Percentiles rank a stretch among this genome's conserved stretches.
Conservation (phyloP, 2,329 filamentous ascomycete genomes). For the Trichophyton schoenleinii region DNA sequence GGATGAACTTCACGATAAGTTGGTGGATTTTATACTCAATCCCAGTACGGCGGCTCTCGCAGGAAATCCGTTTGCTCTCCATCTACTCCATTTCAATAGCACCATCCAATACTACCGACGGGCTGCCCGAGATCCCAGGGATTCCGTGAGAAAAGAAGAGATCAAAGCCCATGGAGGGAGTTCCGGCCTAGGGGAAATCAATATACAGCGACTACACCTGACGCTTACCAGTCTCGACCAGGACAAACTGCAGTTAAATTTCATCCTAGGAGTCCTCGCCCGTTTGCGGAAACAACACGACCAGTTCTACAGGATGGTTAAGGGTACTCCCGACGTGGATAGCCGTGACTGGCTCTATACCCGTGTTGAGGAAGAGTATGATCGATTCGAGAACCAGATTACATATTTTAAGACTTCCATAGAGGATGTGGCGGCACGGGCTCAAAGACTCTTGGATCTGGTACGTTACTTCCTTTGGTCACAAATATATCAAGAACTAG, state of each 20-base stretch:
- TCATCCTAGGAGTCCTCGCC: conserved; percentile 9
- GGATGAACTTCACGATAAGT: conserved; percentile 5
- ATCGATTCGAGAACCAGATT: conserved; percentile 10
- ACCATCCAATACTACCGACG: conserved; percentile 10
- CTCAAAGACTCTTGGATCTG: conserved; percentile 7
- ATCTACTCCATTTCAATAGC: conserved; percentile 9
- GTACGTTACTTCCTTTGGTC: not conserved
- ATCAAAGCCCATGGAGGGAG: conserved; percentile 9
- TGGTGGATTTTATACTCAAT: conserved; percentile 8
- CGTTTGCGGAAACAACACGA: conserved; percentile 8
- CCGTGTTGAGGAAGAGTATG: conserved; percentile 10
- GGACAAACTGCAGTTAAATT: conserved; percentile 10
- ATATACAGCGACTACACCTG: conserved; percentile 8
- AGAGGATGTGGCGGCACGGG: conserved; percentile 9
- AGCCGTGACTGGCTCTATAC: conserved; percentile 9
- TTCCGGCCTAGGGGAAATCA: conserved; percentile 6
- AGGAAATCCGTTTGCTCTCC: conserved; percentile 7
- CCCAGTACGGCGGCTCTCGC: conserved; percentile 6
- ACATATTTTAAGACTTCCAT: conserved; percentile 11
- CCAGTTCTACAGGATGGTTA: conserved; percentile 9
- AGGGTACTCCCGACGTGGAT: conserved; percentile 4
- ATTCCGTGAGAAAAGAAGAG: conserved; percentile 9
- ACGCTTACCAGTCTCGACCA: conserved; percentile 9
- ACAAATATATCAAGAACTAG: not conserved
- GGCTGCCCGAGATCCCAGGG: conserved; percentile 8